Evolutionary conservation across 345 rosid genomes (phyloP).

Genomic region (Clarkia xantiana): DNA sequence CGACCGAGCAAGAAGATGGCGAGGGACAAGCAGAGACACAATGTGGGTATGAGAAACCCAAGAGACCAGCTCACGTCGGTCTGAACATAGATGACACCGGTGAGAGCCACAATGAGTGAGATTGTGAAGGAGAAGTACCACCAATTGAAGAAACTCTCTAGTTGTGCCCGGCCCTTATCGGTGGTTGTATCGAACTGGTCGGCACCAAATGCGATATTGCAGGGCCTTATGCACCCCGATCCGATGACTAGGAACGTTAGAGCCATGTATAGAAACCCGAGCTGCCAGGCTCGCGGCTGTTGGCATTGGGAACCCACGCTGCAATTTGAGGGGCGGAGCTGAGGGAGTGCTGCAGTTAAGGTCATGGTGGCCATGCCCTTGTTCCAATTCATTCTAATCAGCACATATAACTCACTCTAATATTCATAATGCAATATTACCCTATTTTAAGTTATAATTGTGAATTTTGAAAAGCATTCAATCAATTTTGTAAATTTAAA

Average conservation of each 20-base stretch:
- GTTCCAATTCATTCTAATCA: too few species aligned
- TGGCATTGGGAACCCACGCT: slow-evolving; percentile 15
- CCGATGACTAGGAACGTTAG: slow-evolving; percentile 47
- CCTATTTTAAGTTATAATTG: too few species aligned
- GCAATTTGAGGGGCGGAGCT: slow-evolving; percentile 34
- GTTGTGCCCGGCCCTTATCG: slow-evolving; percentile 31
- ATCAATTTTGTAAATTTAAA: too few species aligned
- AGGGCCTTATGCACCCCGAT: slow-evolving; percentile 60
- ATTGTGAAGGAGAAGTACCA: slow-evolving; percentile 67
- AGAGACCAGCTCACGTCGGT: slow-evolving; percentile 52
- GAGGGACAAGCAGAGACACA: slow-evolving; percentile 33
- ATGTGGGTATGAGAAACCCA: slow-evolving; percentile 51
- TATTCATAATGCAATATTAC: too few species aligned
- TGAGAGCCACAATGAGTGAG: slow-evolving; percentile 41
- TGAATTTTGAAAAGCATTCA: too few species aligned
- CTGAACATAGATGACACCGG: slow-evolving; percentile 51
- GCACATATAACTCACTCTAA: too few species aligned
- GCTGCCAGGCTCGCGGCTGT: slow-evolving; percentile 32
- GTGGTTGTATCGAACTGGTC: slow-evolving; percentile 55
- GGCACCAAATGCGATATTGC: slow-evolving; percentile 74
- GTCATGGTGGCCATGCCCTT: slow-evolving; percentile 56
- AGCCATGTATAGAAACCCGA: slow-evolving; percentile 24
- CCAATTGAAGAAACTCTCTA: slow-evolving; percentile 69
- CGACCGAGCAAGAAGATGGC: slow-evolving; percentile 40
- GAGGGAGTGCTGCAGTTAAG: slow-evolving; percentile 30